Evolutionary conservation across 1,139 yeast species (phyloP).

Genomic region (Diutina scorzettiae): DNA sequence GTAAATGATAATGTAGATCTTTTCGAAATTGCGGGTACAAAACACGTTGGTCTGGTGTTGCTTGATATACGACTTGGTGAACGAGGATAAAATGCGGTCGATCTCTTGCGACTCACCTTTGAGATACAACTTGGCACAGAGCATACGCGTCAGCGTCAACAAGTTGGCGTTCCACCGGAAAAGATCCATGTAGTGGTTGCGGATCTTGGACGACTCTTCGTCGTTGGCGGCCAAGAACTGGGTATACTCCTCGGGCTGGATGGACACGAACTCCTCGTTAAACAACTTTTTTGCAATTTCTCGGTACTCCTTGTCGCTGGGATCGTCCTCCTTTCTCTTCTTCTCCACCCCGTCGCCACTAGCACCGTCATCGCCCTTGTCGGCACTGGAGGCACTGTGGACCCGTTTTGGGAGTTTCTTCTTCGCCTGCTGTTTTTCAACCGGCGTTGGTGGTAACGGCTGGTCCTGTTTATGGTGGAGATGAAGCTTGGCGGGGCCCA

Average conservation of each 20-base stretch:
- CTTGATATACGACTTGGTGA: constrained; percentile 56
- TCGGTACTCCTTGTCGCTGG: constrained; percentile 11
- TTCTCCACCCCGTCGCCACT: not conserved
- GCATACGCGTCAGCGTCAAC: constrained; percentile 41
- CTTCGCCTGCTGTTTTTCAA: not conserved
- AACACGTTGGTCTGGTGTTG: constrained; percentile 39
- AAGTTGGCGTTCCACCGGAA: constrained; percentile 40
- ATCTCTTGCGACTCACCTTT: constrained; percentile 81
- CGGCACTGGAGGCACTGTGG: not conserved
- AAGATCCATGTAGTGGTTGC: constrained; percentile 34
- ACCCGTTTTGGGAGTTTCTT: not conserved
- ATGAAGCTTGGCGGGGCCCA: not conserved
- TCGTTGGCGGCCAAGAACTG: constrained; percentile 34
- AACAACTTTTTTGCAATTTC: constrained; percentile 28
- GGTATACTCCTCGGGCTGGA: constrained; percentile 35
- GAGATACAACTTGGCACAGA: constrained; percentile 57
- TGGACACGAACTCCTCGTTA: constrained; percentile 30
- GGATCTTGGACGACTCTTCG: constrained; percentile 26
- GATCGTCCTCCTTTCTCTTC: constrained; percentile 1
- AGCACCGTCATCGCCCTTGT: not conserved
- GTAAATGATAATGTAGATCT: constrained; percentile 64
- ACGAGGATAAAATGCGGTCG: constrained; percentile 60
- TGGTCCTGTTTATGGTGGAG: constrained; percentile 1
- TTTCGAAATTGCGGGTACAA: constrained; percentile 41
- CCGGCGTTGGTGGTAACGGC: constrained; percentile 6